Evolutionary conservation across 2,329 filamentous ascomycete species (phyloP).

Genomic region (Claviceps capensis): DNA sequence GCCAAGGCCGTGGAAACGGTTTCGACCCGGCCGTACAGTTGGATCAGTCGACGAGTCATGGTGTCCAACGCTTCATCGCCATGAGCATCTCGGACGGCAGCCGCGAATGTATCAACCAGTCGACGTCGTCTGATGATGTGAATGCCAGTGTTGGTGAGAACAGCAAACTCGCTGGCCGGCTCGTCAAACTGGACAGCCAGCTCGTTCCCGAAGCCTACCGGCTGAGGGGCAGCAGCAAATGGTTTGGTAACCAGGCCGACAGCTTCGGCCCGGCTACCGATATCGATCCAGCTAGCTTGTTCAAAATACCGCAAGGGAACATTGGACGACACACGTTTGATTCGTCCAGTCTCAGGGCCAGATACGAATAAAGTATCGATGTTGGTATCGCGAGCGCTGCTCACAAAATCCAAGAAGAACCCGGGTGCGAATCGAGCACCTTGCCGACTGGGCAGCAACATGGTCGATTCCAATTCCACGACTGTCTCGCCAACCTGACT

Average conservation of each 20-base stretch:
- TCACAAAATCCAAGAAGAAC: constrained; percentile 78
- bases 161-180: constrained; percentile 67
- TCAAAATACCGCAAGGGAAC: constrained; percentile 55
- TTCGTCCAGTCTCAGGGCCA: constrained; percentile 76
- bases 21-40: constrained; percentile 75
- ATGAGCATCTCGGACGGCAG: constrained; percentile 57
- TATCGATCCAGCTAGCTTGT: constrained; percentile 63
- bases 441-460: constrained; percentile 34
- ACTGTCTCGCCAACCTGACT: constrained; percentile 21
- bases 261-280: constrained; percentile 62
- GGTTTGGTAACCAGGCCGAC: constrained; percentile 63
- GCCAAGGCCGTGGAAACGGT: constrained; percentile 83
- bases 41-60: constrained; percentile 72
- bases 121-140: constrained; percentile 73
- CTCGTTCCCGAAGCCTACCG: constrained; percentile 84
- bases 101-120: constrained; percentile 83
- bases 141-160: constrained; percentile 82
- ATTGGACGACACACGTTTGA: constrained; percentile 45
- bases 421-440: constrained; percentile 65
- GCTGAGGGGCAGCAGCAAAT: constrained; percentile 53
- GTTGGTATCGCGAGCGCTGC: constrained; percentile 45
- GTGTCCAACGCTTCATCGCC: constrained; percentile 70
- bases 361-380: constrained; percentile 67
- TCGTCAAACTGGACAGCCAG: constrained; percentile 91
- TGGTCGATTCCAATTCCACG: constrained; percentile 34